These are phyloP conservation scores for Straminergon stramineum DNA, from an alignment of 225 moss, liverwort and hornwort species.

Conservation along the genomic window DNA sequence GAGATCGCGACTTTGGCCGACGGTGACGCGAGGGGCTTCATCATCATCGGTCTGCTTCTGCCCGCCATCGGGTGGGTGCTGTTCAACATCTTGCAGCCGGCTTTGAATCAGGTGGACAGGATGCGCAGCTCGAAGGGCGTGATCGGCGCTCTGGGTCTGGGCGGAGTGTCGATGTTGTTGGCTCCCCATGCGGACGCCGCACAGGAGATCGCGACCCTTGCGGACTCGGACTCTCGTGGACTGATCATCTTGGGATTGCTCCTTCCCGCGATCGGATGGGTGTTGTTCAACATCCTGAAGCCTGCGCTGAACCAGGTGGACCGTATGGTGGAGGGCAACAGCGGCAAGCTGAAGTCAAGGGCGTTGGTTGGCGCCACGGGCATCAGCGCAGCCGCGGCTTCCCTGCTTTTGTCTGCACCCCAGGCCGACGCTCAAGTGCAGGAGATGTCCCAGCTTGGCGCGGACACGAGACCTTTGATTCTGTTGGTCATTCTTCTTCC, in stretches of 20 bases:
- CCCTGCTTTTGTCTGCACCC: conserved; percentile 36
- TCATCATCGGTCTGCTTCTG: conserved; percentile 34
- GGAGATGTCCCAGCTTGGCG: conserved; percentile 55
- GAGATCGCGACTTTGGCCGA: conserved; percentile 41
- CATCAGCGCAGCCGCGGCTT: conserved; percentile 55
- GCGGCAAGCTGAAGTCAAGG: conserved; percentile 11
- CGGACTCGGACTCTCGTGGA: conserved; percentile 61
- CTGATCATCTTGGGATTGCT: conserved; percentile 42
- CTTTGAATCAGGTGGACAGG: conserved; percentile 44
- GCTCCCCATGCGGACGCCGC: conserved; percentile 50
- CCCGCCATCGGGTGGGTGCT: conserved; percentile 58
- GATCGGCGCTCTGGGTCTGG: conserved; percentile 40
- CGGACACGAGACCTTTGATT: conserved; percentile 59
- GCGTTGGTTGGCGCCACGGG: conserved; percentile 62
- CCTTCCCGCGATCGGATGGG: conserved; percentile 81
- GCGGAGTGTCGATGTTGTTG: conserved; percentile 28
- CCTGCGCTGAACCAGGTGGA: conserved; percentile 82
- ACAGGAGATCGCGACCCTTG: conserved; percentile 59
- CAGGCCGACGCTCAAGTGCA: conserved; percentile 73
- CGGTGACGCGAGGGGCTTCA: conserved; percentile 25
- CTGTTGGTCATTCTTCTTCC: conserved; percentile 60
- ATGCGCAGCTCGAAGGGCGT: conserved; percentile 23
- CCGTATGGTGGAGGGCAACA: conserved; percentile 36
- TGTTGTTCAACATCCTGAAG: conserved; percentile 76
- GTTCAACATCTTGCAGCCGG: conserved; percentile 54